Conservation (phyloP, 768 basidiomycete genomes). For the Xerocomellus chrysenteron region DNA sequence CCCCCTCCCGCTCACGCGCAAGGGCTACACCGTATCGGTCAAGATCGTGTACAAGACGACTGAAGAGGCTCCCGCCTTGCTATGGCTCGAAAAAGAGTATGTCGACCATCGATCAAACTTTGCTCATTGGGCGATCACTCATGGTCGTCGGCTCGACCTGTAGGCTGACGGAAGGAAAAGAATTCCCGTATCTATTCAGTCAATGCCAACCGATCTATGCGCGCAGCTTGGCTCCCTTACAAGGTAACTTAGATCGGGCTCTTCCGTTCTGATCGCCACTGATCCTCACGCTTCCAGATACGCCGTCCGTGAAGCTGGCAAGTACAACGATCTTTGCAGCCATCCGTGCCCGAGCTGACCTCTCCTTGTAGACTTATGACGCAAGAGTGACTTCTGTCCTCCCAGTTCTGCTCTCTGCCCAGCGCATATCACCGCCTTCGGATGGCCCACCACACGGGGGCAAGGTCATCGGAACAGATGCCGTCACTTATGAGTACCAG, state of each 20-base stretch:
- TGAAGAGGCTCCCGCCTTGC: conserved; percentile 69
- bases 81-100: conserved; percentile 85
- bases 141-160: background rate
- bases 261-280: background rate
- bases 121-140: background rate
- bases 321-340: conserved; percentile 17
- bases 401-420: conserved; percentile 84
- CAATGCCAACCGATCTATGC: conserved; percentile 94
- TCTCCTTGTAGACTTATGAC: conserved; percentile 64
- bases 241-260: conserved; percentile 47
- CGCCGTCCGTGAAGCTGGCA: conserved; percentile 83
- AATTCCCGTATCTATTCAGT: conserved; percentile 84
- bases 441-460: conserved; percentile 71
- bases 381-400: conserved; percentile 76
- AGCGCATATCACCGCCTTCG: conserved; percentile 72
- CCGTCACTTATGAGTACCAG: conserved; percentile 70
- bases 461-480: conserved; percentile 70
- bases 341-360: background rate
- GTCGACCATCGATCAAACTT: background rate
- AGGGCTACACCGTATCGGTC: conserved; percentile 44
- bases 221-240: conserved; percentile 73
- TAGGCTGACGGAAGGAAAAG: conserved; percentile 85
- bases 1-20: conserved; percentile 39
- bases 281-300: conserved; percentile 47
- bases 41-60: conserved; percentile 74